Evolutionary conservation across 2,329 filamentous ascomycete genomes (phyloP), one percentile per base, ranked within the genome.

Genomic region (Ascocoryne sarcoides): DNA sequence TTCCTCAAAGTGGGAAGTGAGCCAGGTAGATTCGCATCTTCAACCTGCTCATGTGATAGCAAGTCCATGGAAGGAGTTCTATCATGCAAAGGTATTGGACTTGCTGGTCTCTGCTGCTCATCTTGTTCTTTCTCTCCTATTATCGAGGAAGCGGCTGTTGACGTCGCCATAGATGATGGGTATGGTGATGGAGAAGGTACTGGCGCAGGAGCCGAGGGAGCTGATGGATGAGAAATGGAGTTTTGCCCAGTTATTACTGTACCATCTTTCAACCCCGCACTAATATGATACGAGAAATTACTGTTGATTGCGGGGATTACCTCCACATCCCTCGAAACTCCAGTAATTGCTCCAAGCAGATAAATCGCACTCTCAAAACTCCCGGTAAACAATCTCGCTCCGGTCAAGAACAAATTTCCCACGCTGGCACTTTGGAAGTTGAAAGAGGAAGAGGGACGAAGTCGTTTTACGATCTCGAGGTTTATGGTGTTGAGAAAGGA

Each of bases 231-330:
- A 1, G 82, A 89, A 53, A 95, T 95, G 57, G 85, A 83, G 60
- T 95, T 95, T 60, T 96, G 92, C 0, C 90, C 90, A 0, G 84
- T 84, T 52, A 96, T 93, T 18, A 82, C 67, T 0, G 76, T 78
- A 5, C 84, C 87, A 58, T 95, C 76, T 14, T 69, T 67, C 0
- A 96, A 70, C 0, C 84, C 82, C 2, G 88, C 90, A 4, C 84
- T 87, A 51, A 96, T 96, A 62, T 96, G 90, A 55, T 94, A 85
- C 0, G 86, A 86, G 66, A 95, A 95, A 61, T 95, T 96, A 47
- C 84, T 88, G 67, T 95, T 94, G 52, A 96, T 85, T 3, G 85
- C 87, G 0, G 90, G 92, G 12, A 96, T 76, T 0, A 95, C 87
- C 0, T 79, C 73, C 4, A 92, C 78, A 37, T 79, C 71, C 9